Conservation (phyloP, 331 rosid species). For the Ulmus americana region DNA sequence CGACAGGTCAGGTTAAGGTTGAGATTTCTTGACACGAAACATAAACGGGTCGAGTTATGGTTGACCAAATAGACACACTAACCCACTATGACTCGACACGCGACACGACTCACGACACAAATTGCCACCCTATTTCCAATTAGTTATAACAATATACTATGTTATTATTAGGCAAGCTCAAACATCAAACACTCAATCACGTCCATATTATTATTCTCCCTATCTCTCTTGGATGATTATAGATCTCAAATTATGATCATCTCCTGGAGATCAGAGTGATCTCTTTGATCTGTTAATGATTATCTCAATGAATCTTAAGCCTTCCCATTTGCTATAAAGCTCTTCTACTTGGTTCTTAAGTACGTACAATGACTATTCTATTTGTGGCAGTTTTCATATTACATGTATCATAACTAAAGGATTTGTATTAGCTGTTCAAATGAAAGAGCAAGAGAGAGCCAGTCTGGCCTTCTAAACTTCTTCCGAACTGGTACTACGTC, state of each 20-base stretch:
- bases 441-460: conserved; percentile 16
- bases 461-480: conserved; percentile 15
- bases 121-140: not conserved
- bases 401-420: conserved; percentile 2
- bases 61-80: too few relatives aligned
- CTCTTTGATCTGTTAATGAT: conserved; percentile 38
- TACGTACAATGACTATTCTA: conserved; percentile 1
- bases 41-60: too few relatives aligned
- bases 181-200: not conserved
- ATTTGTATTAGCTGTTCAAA: not conserved
- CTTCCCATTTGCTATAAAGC: not conserved
- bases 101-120: too few relatives aligned
- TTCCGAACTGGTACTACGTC: not conserved
- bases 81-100: too few relatives aligned
- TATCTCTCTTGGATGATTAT: not conserved
- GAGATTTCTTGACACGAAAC: too few relatives aligned
- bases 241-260: conserved; percentile 4
- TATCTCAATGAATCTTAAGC: conserved; percentile 15
- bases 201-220: not conserved
- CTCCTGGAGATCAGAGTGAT: conserved; percentile 2
- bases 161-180: too few relatives aligned
- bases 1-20: too few relatives aligned
- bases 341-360: not conserved
- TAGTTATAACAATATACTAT: not conserved
- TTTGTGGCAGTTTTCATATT: conserved; percentile 6